Evolutionary conservation across 2,329 filamentous ascomycete species (phyloP).

Genomic region (Plectosphaerella sp.): DNA sequence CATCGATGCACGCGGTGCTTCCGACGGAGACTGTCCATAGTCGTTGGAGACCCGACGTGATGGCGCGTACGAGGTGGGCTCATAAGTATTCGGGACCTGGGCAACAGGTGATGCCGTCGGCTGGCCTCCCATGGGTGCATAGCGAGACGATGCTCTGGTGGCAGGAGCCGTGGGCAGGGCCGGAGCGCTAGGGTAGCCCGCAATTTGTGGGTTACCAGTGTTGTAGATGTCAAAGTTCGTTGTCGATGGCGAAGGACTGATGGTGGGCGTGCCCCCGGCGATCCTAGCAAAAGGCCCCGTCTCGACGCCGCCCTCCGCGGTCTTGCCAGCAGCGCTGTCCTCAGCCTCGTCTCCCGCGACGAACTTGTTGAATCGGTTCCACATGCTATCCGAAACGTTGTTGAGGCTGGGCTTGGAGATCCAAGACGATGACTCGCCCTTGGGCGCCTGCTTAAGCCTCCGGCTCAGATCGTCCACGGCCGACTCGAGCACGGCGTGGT

Average conservation of each 20-base stretch:
- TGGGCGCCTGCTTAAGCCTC: slow-evolving; percentile 79
- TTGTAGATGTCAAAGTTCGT: slow-evolving; percentile 73
- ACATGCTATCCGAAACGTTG: slow-evolving; percentile 86
- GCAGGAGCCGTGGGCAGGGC: slow-evolving; percentile 27
- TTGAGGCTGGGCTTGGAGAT: slow-evolving; percentile 94
- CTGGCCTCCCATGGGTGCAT: slow-evolving; percentile 35
- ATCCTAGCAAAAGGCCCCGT: slow-evolving; percentile 80
- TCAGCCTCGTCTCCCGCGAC: slow-evolving; percentile 86
- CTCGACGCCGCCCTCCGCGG: slow-evolving; percentile 53
- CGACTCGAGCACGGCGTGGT: slow-evolving; percentile 69
- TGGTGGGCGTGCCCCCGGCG: slow-evolving; percentile 67
- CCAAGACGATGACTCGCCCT: slow-evolving; percentile 78
- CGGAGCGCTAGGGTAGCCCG: slow-evolving; percentile 23
- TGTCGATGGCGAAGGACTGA: slow-evolving; percentile 69
- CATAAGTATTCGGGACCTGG: slow-evolving; percentile 14
- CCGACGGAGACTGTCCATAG: slow-evolving; percentile 2
- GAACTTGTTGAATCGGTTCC: slow-evolving; percentile 94
- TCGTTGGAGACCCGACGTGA: slow-evolving; percentile 16
- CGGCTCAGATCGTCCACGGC: slow-evolving; percentile 80
- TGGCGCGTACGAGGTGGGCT: slow-evolving; percentile 15
- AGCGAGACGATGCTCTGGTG: slow-evolving; percentile 45
- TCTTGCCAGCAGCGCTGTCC: slow-evolving; percentile 50
- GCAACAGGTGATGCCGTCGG: slow-evolving; percentile 12
- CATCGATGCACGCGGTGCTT: slow-evolving; percentile 34
- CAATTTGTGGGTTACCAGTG: slow-evolving; percentile 57